phyloP scores from a whole-genome alignment of 1,284 basidiomycete species.

The Apiotrichum sp. region DNA sequence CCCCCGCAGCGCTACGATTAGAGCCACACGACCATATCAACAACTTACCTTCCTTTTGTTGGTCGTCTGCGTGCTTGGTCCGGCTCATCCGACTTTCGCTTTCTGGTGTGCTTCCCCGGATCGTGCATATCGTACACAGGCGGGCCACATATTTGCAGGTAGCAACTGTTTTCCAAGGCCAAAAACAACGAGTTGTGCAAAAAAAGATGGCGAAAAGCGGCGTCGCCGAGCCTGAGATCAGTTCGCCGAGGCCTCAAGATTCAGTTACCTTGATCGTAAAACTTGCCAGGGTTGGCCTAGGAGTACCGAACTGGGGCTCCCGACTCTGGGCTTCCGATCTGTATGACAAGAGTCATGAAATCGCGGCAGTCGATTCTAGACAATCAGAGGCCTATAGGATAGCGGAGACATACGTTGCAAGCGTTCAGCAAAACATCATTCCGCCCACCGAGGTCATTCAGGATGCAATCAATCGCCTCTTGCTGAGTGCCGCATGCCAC shows the following conservation, averaged over 20 bases:
- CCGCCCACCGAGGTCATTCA: conserved; percentile 21
- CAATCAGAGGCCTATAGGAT: too few species aligned
- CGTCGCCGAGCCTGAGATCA: conserved; percentile 44
- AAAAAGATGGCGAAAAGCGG: conserved; percentile 47
- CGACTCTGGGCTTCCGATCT: too few species aligned
- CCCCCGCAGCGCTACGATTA: neutral
- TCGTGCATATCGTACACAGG: conserved; percentile 41
- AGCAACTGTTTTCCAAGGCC: conserved; percentile 48
- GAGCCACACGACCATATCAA: too few species aligned
- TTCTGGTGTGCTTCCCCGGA: conserved; percentile 4
- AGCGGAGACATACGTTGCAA: conserved; percentile 17
- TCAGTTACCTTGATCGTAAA: conserved; percentile 27
- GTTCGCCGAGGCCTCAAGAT: neutral
- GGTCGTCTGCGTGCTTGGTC: neutral
- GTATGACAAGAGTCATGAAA: too few species aligned
- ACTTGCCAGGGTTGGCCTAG: conserved; percentile 23
- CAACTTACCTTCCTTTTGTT: neutral
- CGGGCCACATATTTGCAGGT: conserved; percentile 48
- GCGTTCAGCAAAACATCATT: conserved; percentile 22
- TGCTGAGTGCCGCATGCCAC: conserved; percentile 12
- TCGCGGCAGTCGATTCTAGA: too few species aligned
- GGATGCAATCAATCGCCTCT: conserved; percentile 30
- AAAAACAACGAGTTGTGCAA: conserved; percentile 46
- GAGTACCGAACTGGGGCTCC: conserved; percentile 23
- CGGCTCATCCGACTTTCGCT: conserved; percentile 10